Base-by-base conservation (phyloP, 257 asterid species). In the Ligustrum vulgare region DNA sequence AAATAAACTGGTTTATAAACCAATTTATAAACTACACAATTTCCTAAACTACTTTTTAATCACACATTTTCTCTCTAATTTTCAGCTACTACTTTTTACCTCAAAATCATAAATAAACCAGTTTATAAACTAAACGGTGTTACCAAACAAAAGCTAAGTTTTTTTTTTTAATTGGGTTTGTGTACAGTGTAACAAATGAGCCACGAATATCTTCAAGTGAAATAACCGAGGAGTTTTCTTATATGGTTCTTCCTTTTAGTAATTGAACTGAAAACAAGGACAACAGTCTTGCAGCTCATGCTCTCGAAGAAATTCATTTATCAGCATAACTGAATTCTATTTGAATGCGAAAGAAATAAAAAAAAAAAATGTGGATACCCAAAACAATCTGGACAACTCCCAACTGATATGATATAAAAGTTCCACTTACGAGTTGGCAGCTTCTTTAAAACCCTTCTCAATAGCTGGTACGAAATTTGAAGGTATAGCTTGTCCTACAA, bases 371-470 rank as follows among this genome's bases (percentile, higher is more conserved):
- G 5, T 0, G 15, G 18, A 75, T 69, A 73, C 35, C 51, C 8
- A 75, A 35, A 73, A 18, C 74, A 62, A 70, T 58, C 62, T 35
- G 35, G 32, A 73, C 16, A 75, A 36, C 45, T 39, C 45, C 23
- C 32, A 25, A 22, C 60, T 70, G 13, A 23, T 1, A 25, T 45
- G 28, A 62, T 31, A 65, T 67, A 56, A 49, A 73, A 64, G 67
- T 66, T 74, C 56, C 31, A 84, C 97, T 72, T 84, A 95, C 99
- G 99, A 95, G 88, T 95, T 95, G 69, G 94, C 98, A 76, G 99
- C 99, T 87, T 95, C 99, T 84, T 81, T 91, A 79, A 95, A 93
- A 62, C 99, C 99, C 83, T 93, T 95, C 79, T 95, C 99, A 74
- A 95, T 95, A 71, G 99, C 96, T 35, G 99, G 98, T 72, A 95